phyloP scores from a whole-genome alignment of 2,329 filamentous ascomycete genomes.

The Fusarium mexicanum region DNA sequence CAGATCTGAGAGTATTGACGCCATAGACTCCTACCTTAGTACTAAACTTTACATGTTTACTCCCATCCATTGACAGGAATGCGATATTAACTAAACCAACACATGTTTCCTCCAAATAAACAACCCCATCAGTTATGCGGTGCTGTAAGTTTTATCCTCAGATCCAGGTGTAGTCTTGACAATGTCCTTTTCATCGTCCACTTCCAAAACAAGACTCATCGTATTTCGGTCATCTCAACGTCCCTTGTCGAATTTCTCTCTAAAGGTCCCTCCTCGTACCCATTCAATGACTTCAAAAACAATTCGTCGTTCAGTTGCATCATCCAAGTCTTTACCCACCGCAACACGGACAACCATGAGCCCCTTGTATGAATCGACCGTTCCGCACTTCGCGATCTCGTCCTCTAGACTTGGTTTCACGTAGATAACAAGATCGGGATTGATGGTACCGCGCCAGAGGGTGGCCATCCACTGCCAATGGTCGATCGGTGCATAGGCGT shows the following conservation, averaged over 20 bases:
- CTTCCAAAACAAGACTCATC: neutral
- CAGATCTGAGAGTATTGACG: neutral
- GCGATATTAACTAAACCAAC: constrained; percentile 9
- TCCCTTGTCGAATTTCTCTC: constrained; percentile 37
- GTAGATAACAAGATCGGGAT: constrained; percentile 82
- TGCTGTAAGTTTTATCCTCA: neutral
- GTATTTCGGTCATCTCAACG: constrained; percentile 10
- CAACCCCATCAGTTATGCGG: neutral
- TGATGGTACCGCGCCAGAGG: constrained; percentile 87
- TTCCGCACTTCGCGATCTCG: constrained; percentile 51
- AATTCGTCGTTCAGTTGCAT: constrained; percentile 76
- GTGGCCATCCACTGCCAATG: constrained; percentile 99
- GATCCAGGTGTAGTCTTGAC: neutral
- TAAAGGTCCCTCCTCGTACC: constrained; percentile 63
- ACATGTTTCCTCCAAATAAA: neutral
- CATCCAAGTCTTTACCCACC: constrained; percentile 61
- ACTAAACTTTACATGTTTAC: constrained; percentile 6
- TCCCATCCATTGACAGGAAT: constrained; percentile 6
- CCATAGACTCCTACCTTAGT: constrained; percentile 5
- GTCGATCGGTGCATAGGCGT: constrained; percentile 82
- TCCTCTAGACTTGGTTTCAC: constrained; percentile 56
- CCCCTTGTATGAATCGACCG: constrained; percentile 65
- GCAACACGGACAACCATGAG: constrained; percentile 65
- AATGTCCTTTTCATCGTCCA: neutral
- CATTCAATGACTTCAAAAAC: constrained; percentile 91